A percentile compares a stretch with the other conserved stretches of the same genome.
These are phyloP conservation scores for Saccharomycopsis sp. DNA, from an alignment of 805 yeast genomes.

Conservation along the genomic window DNA sequence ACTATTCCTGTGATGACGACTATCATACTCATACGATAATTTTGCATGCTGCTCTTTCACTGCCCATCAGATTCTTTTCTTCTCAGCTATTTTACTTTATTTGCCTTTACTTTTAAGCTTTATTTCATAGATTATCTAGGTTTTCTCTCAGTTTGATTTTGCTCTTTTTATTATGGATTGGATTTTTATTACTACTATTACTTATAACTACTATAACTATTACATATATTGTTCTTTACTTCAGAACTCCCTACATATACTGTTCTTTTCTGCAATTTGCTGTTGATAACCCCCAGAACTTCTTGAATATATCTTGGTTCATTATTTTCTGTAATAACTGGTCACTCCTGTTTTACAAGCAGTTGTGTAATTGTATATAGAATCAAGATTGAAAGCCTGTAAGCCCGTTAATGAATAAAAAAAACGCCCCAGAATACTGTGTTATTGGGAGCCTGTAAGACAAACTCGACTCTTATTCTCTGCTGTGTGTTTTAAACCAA, in stretches of 20 bases:
- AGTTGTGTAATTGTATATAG: neutral
- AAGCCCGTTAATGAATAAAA: neutral
- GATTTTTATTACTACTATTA: neutral
- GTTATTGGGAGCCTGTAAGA: neutral
- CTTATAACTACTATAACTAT: neutral
- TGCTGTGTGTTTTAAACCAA: neutral
- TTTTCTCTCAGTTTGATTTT: neutral
- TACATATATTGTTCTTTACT: neutral
- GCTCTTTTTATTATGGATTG: neutral
- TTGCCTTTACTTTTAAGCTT: neutral
- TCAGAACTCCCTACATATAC: neutral
- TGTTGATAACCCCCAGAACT: neutral
- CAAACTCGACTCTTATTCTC: neutral
- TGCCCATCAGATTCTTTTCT: neutral
- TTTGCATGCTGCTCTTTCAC: neutral
- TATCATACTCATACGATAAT: neutral
- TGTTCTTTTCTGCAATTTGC: neutral
- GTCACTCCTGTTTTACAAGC: no score
- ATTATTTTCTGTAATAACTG: no score
- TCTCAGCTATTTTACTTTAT: neutral
- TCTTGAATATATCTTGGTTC: neutral
- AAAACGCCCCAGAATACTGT: neutral
- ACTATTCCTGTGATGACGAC: neutral
- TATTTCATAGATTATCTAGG: neutral
- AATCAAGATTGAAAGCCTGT: neutral